Conservation (phyloP, 176 grass and related monocot genomes). For the Musa troglodytarum region DNA sequence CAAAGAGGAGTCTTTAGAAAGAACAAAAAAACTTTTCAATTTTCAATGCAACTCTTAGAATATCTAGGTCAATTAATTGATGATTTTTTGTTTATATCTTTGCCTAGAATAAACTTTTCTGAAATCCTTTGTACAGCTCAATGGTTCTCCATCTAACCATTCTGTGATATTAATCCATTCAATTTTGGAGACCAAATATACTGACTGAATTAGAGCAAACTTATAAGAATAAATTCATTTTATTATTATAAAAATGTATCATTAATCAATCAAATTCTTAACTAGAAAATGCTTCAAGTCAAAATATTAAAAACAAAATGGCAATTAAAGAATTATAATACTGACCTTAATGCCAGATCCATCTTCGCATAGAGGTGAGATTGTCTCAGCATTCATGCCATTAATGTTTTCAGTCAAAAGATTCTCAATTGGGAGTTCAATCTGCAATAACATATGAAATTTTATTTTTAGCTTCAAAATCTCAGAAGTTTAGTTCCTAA, state of each 20-base stretch:
- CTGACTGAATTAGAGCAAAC: neutral
- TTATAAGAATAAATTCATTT: neutral
- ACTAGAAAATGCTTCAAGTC: neutral
- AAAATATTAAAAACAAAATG: neutral
- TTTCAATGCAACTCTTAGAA: too few relatives aligned
- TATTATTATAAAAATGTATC: too few relatives aligned
- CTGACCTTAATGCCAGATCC: conserved; percentile 2
- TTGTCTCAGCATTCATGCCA: neutral
- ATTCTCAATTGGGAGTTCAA: conserved; percentile 10
- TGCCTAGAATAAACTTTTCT: too few relatives aligned
- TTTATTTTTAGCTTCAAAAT: too few relatives aligned
- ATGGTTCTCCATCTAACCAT: neutral
- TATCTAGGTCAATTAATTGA: too few relatives aligned
- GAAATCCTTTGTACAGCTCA: too few relatives aligned
- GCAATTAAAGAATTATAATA: neutral
- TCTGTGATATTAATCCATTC: neutral
- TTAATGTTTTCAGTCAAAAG: conserved; percentile 18
- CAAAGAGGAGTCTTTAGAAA: too few relatives aligned
- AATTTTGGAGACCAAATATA: neutral
- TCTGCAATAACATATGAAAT: conserved; percentile 1
- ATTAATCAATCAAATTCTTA: neutral
- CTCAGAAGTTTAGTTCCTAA: neutral
- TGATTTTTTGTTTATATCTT: too few relatives aligned
- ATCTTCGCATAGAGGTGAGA: neutral
- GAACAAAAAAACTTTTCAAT: too few relatives aligned